Evolutionary conservation across 495 filamentous ascomycete genomes (phyloP).

Genomic region (Talaromyces ruber): DNA sequence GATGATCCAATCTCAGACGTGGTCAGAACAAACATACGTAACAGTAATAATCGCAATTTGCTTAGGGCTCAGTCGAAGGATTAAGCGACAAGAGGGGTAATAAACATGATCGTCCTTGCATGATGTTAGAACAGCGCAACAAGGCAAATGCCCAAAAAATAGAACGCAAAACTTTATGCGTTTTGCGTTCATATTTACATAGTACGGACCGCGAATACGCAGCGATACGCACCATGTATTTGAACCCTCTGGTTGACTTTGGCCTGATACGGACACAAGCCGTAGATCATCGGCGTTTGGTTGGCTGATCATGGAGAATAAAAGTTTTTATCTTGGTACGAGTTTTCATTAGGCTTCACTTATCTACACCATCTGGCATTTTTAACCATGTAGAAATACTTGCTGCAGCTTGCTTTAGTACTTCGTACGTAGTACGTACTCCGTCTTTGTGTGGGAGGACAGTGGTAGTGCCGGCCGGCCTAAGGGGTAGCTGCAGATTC

Average conservation of each 20-base stretch:
- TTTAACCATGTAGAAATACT: not conserved
- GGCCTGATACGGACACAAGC: not conserved
- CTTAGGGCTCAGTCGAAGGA: not conserved
- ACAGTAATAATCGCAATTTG: not conserved
- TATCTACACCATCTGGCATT: not conserved
- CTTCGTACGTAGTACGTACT: not conserved
- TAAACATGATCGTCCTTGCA: constrained; percentile 1
- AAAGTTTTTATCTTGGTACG: too few species aligned
- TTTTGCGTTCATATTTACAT: not conserved
- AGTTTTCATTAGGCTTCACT: not conserved
- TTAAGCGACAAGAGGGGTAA: not conserved
- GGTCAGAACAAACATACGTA: not conserved
- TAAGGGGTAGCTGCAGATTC: not conserved
- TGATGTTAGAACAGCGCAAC: not conserved
- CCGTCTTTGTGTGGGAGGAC: not conserved
- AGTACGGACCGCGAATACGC: not conserved
- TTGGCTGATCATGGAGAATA: not conserved
- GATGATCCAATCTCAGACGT: not conserved
- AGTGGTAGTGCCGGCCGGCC: not conserved
- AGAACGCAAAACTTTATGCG: not conserved
- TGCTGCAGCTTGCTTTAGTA: not conserved
- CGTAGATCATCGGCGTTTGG: not conserved
- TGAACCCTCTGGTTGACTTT: not conserved
- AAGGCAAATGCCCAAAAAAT: not conserved
- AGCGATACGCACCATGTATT: not conserved